Evolutionary conservation across 129 eudicot species (phyloP).

Genomic region (Pulicaria dysenterica): DNA sequence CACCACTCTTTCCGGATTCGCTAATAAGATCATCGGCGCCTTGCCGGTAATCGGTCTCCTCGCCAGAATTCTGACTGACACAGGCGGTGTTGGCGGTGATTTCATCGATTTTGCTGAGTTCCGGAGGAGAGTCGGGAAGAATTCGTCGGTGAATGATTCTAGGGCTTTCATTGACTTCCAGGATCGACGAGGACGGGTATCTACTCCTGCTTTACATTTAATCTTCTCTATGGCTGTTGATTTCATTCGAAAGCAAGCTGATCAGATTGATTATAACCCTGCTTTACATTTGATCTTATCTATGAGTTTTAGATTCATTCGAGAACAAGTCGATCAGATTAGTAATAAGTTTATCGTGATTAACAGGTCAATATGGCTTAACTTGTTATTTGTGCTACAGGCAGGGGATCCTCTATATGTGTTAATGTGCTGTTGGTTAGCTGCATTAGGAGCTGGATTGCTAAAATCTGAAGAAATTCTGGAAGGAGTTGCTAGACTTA

Average conservation of each 20-base stretch:
- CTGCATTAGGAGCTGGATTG: slow-evolving; percentile 95
- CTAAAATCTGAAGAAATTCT: slow-evolving; percentile 93
- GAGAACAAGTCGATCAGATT: background rate
- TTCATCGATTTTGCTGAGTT: slow-evolving; percentile 89
- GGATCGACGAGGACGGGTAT: slow-evolving; percentile 85
- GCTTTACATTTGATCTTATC: no score
- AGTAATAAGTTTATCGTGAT: background rate
- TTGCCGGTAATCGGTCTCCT: slow-evolving; percentile 84
- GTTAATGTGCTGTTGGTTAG: slow-evolving; percentile 92
- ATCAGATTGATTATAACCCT: no score
- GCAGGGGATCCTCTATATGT: slow-evolving; percentile 91
- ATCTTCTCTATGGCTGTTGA: background rate
- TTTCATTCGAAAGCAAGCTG: no score
- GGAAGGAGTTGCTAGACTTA: slow-evolving; percentile 87
- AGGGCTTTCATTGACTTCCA: slow-evolving; percentile 77
- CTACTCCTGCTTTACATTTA: background rate
- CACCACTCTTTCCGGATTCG: slow-evolving; percentile 64
- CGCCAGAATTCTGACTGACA: slow-evolving; percentile 77
- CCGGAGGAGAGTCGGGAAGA: slow-evolving; percentile 85
- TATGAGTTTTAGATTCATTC: no score
- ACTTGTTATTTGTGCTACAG: slow-evolving; percentile 35
- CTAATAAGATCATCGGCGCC: slow-evolving; percentile 72
- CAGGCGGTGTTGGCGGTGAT: slow-evolving; percentile 95
- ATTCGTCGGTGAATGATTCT: slow-evolving; percentile 82
- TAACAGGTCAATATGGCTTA: background rate